These are phyloP conservation scores for Oxyria digyna DNA, from an alignment of 148 eudicot species.

Conservation along the genomic window DNA sequence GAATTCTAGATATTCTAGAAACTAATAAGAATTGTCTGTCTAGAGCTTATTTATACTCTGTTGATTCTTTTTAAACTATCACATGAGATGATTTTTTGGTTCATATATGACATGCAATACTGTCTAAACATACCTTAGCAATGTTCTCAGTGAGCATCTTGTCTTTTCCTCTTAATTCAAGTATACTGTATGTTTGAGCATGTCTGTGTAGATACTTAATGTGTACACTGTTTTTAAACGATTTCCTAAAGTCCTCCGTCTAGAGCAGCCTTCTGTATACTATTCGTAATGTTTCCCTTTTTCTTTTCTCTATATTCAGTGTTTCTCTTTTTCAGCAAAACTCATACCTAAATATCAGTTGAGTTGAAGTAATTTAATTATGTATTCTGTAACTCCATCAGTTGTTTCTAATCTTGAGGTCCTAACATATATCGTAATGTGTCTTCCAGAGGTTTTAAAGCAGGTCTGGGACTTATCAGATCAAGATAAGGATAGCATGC, in stretches of 20 bases:
- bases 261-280: not conserved
- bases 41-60: not conserved
- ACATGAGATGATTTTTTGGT: not conserved
- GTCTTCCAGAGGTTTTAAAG: conserved; percentile 65
- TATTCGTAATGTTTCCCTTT: not conserved
- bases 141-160: not conserved
- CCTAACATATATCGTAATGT: not conserved
- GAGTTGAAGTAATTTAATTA: not conserved
- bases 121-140: not conserved
- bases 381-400: not conserved
- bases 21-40: not conserved
- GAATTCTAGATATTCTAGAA: not conserved
- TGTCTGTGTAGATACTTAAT: not conserved
- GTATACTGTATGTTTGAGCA: not conserved
- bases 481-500: conserved; percentile 98
- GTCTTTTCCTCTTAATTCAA: not conserved
- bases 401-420: not conserved
- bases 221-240: not conserved
- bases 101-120: not conserved
- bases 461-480: conserved; percentile 99
- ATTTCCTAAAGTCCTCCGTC: not conserved
- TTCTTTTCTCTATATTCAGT: not conserved
- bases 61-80: not conserved
- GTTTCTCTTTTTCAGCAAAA: not conserved
- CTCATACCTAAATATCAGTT: not conserved